phyloP scores from a whole-genome alignment of 331 rosid genomes.

The Saraca asoca region DNA sequence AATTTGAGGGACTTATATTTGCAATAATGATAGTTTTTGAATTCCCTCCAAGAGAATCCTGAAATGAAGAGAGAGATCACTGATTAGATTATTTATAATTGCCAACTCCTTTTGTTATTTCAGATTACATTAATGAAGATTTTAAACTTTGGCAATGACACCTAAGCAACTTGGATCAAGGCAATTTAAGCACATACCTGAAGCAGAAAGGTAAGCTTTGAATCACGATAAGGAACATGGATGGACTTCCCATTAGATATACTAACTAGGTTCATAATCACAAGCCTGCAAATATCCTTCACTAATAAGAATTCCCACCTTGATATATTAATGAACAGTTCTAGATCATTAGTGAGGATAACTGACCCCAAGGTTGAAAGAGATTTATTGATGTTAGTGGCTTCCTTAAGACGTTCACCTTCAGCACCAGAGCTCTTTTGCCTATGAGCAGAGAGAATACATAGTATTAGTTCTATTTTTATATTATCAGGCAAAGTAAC shows the following conservation, averaged over 20 bases:
- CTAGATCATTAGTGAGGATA: slow-evolving; percentile 26
- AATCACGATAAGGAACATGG: slow-evolving; percentile 96
- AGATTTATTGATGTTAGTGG: slow-evolving; percentile 95
- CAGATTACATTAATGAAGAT: neutral
- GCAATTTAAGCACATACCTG: slow-evolving; percentile 60
- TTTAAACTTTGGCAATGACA: slow-evolving; percentile 5
- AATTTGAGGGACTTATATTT: slow-evolving; percentile 85
- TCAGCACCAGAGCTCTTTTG: slow-evolving; percentile 99
- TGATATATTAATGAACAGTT: slow-evolving; percentile 18
- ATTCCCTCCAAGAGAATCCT: slow-evolving; percentile 99
- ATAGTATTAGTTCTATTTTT: slow-evolving; percentile 1
- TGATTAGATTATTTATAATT: slow-evolving; percentile 29
- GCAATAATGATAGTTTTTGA: slow-evolving; percentile 90
- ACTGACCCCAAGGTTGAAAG: slow-evolving; percentile 94
- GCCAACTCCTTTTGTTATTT: neutral
- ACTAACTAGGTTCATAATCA: slow-evolving; percentile 90
- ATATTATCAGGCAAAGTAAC: neutral
- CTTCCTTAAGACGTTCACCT: slow-evolving; percentile 99
- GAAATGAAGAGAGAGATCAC: slow-evolving; percentile 41
- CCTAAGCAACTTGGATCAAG: slow-evolving; percentile 17
- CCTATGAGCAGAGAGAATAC: slow-evolving; percentile 45
- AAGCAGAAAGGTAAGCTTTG: slow-evolving; percentile 95
- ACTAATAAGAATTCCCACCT: slow-evolving; percentile 5
- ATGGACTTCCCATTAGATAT: slow-evolving; percentile 87
- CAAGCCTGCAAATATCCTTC: slow-evolving; percentile 70